Evolutionary conservation across 2,329 filamentous ascomycete species (phyloP).

Genomic region (Parastagonospora avenae): DNA sequence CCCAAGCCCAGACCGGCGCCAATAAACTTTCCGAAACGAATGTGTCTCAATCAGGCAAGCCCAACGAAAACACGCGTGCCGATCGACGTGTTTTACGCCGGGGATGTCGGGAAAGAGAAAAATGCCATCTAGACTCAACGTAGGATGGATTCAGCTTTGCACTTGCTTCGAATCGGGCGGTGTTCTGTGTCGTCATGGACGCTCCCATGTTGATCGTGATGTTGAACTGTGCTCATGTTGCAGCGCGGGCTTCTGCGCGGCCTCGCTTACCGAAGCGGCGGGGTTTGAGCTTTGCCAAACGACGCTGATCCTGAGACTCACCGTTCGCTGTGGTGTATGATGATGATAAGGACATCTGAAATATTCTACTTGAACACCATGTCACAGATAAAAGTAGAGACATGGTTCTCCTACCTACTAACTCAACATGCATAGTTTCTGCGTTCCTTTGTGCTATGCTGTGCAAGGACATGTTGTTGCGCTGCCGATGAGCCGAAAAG

Average conservation of each 20-base stretch:
- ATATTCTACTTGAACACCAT: background rate
- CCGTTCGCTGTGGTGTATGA: too few species aligned
- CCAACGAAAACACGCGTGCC: background rate
- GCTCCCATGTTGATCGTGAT: too few species aligned
- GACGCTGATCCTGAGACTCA: too few species aligned
- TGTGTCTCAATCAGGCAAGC: constrained; percentile 4
- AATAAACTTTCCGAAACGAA: constrained; percentile 12
- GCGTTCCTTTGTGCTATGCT: constrained; percentile 1
- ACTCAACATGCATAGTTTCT: background rate
- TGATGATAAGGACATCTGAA: too few species aligned
- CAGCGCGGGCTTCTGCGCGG: too few species aligned
- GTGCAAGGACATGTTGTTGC: constrained; percentile 1
- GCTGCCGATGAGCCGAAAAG: background rate
- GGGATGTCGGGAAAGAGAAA: background rate
- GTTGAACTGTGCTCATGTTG: too few species aligned
- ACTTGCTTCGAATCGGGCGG: too few species aligned
- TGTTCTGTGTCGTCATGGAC: too few species aligned
- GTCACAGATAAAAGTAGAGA: background rate
- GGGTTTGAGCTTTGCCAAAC: too few species aligned
- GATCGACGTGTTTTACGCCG: background rate
- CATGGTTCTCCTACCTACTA: background rate
- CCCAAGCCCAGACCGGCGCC: constrained; percentile 1
- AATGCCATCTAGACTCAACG: background rate
- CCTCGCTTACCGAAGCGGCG: too few species aligned
- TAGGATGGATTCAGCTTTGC: too few species aligned